These are phyloP conservation scores for Lodderomyces parapsilosis DNA, from an alignment of 1,139 yeast genomes.

Conservation along the genomic window DNA sequence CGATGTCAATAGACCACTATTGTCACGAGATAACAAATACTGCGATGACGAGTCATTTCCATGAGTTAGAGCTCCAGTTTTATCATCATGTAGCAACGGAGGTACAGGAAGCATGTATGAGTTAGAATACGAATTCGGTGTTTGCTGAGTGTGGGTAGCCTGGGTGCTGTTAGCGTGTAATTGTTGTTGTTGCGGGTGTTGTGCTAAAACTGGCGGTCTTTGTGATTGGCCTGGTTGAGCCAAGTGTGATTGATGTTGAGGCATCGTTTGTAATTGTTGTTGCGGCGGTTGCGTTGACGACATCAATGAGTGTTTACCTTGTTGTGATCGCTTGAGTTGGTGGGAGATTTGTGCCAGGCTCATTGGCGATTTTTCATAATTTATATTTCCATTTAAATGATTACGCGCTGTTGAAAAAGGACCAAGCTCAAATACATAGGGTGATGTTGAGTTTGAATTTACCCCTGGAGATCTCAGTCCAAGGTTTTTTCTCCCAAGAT, in stretches of 20 bases:
- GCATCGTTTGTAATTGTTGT: conserved; percentile 5
- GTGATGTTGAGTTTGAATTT: conserved; percentile 17
- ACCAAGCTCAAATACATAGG: conserved; percentile 18
- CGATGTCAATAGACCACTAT: conserved; percentile 12
- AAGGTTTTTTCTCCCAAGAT: conserved; percentile 13
- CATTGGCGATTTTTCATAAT: conserved; percentile 9
- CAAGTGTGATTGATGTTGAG: conserved; percentile 6
- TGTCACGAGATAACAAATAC: conserved; percentile 14
- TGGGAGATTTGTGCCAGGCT: conserved; percentile 8
- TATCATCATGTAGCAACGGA: conserved; percentile 15
- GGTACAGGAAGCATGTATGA: conserved; percentile 21
- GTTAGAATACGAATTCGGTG: conserved; percentile 7
- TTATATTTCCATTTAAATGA: conserved; percentile 10
- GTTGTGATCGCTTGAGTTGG: conserved; percentile 1
- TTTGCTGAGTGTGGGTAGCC: conserved; percentile 8
- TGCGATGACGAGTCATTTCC: conserved; percentile 12
- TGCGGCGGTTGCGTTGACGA: conserved; percentile 1
- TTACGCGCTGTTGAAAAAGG: conserved; percentile 12
- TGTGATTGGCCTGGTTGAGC: conserved; percentile 1
- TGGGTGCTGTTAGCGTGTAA: conserved; percentile 5
- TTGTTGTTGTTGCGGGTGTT: conserved; percentile 8
- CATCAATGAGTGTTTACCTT: conserved; percentile 3
- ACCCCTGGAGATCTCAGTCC: conserved; percentile 15
- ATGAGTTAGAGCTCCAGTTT: background rate
- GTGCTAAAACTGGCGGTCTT: conserved; percentile 4